phyloP scores from a whole-genome alignment of 495 filamentous ascomycete genomes.

The Letharia lupina region DNA sequence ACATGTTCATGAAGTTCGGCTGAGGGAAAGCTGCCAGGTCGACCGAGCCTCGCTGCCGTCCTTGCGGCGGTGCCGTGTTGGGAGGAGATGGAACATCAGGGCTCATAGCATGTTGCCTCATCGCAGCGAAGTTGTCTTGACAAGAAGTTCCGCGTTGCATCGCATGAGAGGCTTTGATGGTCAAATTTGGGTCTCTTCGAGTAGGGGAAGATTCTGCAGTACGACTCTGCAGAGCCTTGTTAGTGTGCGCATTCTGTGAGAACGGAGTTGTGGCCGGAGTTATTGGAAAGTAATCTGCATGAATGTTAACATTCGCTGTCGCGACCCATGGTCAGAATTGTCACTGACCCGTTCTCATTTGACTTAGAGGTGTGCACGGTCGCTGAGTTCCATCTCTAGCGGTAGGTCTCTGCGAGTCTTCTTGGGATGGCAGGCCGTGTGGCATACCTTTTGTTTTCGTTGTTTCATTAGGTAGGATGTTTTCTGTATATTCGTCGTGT shows the following conservation, averaged over 20 bases:
- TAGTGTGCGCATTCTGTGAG: conserved; percentile 34
- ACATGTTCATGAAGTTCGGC: conserved; percentile 48
- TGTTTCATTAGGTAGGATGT: conserved; percentile 10
- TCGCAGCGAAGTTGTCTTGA: conserved; percentile 32
- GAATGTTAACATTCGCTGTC: conserved; percentile 20
- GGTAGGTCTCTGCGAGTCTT: conserved; percentile 4
- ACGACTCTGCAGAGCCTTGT: conserved; percentile 5
- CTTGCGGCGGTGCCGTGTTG: conserved; percentile 32
- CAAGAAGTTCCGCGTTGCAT: conserved; percentile 45
- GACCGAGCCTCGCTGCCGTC: conserved; percentile 27
- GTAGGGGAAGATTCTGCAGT: conserved; percentile 24
- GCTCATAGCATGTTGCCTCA: conserved; percentile 27
- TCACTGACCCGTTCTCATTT: conserved; percentile 46
- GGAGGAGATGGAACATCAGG: conserved; percentile 44
- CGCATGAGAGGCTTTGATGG: conserved; percentile 32
- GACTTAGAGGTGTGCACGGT: conserved; percentile 51
- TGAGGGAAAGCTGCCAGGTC: conserved; percentile 43
- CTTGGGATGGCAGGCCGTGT: conserved; percentile 3
- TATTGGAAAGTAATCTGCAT: conserved; percentile 38
- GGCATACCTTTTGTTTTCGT: conserved; percentile 1
- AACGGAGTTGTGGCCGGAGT: conserved; percentile 44
- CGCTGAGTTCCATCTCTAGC: conserved; percentile 29
- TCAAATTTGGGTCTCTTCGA: conserved; percentile 25
- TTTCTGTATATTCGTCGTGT: conserved; percentile 16
- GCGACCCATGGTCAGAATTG: not conserved